Conservation (phyloP, 305 asterid genomes). For the Solanum hybrid region DNA sequence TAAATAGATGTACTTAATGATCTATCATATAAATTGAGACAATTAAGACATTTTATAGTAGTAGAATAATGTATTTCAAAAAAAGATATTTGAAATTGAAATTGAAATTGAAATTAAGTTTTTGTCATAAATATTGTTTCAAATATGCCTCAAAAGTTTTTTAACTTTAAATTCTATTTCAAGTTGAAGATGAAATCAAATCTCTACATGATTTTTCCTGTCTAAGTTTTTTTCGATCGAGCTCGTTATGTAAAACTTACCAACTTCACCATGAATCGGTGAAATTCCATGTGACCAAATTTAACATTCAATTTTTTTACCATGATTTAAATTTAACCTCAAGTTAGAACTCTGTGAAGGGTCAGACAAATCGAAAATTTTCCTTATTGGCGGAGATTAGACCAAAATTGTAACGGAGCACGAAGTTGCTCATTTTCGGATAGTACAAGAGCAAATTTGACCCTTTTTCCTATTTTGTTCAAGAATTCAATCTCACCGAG, state of each 20-base stretch:
- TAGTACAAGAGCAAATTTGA: background rate
- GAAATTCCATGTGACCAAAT: background rate
- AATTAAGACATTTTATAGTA: no score
- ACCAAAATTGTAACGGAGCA: background rate
- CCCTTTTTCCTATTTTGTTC: background rate
- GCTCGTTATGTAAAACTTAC: background rate
- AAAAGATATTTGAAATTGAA: no score
- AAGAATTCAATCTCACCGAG: background rate
- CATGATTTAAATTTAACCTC: background rate
- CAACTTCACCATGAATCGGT: background rate
- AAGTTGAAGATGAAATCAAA: background rate
- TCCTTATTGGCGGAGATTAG: background rate
- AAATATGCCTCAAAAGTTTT: no score
- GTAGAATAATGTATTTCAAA: background rate
- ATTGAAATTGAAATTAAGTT: no score
- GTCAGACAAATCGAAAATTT: background rate
- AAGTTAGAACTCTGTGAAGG: background rate
- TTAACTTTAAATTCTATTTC: no score
- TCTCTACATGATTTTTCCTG: background rate
- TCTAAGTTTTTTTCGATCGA: no score
- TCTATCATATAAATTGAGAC: background rate
- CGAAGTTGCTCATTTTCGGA: background rate
- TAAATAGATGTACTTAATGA: accelerated
- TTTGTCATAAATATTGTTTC: background rate
- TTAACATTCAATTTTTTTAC: background rate